phyloP scores from a whole-genome alignment of 2,329 filamentous ascomycete species.

The Ascochyta fabae region DNA sequence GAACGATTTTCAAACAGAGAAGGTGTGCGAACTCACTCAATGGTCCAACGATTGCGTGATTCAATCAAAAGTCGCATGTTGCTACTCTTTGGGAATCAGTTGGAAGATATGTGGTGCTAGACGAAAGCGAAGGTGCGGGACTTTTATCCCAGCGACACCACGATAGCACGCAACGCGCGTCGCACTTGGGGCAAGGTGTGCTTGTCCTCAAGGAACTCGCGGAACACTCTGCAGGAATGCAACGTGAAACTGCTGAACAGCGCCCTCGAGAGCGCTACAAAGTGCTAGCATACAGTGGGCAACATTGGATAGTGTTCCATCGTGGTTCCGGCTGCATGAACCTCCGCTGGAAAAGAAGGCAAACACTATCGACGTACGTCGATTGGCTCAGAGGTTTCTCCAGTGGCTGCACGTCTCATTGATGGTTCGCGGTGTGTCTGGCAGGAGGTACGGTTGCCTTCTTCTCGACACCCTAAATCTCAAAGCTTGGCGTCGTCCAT shows the following conservation, averaged over 20 bases:
- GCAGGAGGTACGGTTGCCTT: not conserved
- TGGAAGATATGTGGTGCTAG: not conserved
- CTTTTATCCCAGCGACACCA: constrained; percentile 5
- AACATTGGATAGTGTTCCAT: not conserved
- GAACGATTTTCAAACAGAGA: not conserved
- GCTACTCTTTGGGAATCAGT: not conserved
- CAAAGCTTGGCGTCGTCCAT: not conserved
- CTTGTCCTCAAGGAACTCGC: constrained; percentile 6
- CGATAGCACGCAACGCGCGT: constrained; percentile 3
- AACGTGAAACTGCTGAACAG: not conserved
- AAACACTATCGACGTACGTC: not conserved
- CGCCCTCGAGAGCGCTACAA: not conserved
- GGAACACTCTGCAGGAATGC: not conserved
- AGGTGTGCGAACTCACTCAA: constrained; percentile 20
- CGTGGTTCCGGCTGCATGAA: constrained; percentile 1
- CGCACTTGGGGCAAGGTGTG: not conserved
- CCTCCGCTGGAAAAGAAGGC: not conserved
- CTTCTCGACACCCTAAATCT: not conserved
- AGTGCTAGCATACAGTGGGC: not conserved
- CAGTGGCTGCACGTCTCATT: not conserved
- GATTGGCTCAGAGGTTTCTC: not conserved
- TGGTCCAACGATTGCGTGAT: constrained; percentile 4
- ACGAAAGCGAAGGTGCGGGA: constrained; percentile 1
- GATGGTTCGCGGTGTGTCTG: not conserved
- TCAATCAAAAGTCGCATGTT: constrained; percentile 19